Base-by-base conservation (phyloP, 148 eudicot genomes). In the Pouteria glomerata region DNA sequence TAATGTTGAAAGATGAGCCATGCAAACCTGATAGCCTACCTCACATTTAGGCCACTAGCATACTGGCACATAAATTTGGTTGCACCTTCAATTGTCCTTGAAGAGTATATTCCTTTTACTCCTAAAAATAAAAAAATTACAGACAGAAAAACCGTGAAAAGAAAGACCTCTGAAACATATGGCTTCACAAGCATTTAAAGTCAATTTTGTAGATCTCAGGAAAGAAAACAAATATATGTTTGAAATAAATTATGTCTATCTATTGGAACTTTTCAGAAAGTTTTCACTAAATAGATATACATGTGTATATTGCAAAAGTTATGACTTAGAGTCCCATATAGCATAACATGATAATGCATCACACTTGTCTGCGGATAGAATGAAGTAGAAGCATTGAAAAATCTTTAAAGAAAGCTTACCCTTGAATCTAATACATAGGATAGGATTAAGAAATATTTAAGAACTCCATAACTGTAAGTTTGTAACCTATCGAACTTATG, bases 61-160 rank as follows among this genome's bases (percentile, higher is more conserved):
- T 92, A 95, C 15, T 82, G 87, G 42, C 67, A 61, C 39, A 95
- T 74, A 83, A 95, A 92, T 66, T 68, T 79, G 57, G 90, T 74
- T 61, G 92, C 96, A 39, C 88, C 88, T 63, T 80, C 83, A 75
- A 92, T 92, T 64, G 92, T 84, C 80, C 78, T 78, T 34, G 99
- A 91, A 76, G 89, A 84, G 80, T 88, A 87, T 64, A 86, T 75
- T 73, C 93, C 94, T 83, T 83, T 95, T 27, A 84, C 61, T 74
- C 99, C 99, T 95, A 76, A 19, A 72, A 78, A 23, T 76, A 26
- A 27, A 64, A 63, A 44, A 59, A n/a, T 26, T 44, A 68, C 42
- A 72, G 59, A 27, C 30, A 0, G 26, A 39, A 51, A 24, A 68
- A 47, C 50, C 23, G 19, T 11, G 0, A 41, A 41, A 66, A 0